A percentile compares a stretch with the other conserved stretches of the same genome.
phyloP scores from a whole-genome alignment of 2,329 filamentous ascomycete genomes.

The Aspergillus sp. region DNA sequence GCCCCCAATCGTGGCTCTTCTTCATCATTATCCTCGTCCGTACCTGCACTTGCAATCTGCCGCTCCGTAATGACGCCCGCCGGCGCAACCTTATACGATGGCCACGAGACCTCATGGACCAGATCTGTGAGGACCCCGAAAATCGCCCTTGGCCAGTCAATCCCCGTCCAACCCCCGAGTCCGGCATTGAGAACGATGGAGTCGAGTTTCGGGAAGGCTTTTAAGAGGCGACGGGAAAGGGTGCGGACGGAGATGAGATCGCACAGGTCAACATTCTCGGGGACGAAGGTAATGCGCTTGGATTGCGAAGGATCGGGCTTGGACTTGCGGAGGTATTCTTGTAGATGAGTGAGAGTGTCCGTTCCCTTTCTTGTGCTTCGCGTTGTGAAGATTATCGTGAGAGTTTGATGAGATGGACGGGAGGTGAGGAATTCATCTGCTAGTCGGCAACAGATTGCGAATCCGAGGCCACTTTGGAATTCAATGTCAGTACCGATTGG shows the following conservation, averaged over 20 bases:
- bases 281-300: conserved; percentile 44
- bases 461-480: conserved; percentile 68
- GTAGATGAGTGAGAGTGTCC: conserved; percentile 61
- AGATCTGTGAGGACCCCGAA: conserved; percentile 55
- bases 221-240: conserved; percentile 45
- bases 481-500: conserved; percentile 2
- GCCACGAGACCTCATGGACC: conserved; percentile 65
- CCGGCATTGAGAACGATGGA: conserved; percentile 80
- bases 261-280: conserved; percentile 54
- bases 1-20: conserved; percentile 59
- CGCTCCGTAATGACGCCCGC: conserved; percentile 49
- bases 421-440: conserved; percentile 81
- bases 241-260: conserved; percentile 50
- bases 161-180: conserved; percentile 75
- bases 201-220: conserved; percentile 63
- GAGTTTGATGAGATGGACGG: conserved; percentile 58
- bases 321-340: conserved; percentile 51
- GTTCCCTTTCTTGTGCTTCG: conserved; percentile 66
- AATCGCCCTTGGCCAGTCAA: conserved; percentile 60
- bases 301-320: conserved; percentile 35
- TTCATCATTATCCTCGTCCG: conserved; percentile 29
- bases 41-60: conserved; percentile 38
- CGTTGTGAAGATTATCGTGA: conserved; percentile 78
- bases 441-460: conserved; percentile 73
- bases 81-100: conserved; percentile 63